phyloP scores from a whole-genome alignment of 2,329 filamentous ascomycete genomes.

The Kalaharituber pfeilii region DNA sequence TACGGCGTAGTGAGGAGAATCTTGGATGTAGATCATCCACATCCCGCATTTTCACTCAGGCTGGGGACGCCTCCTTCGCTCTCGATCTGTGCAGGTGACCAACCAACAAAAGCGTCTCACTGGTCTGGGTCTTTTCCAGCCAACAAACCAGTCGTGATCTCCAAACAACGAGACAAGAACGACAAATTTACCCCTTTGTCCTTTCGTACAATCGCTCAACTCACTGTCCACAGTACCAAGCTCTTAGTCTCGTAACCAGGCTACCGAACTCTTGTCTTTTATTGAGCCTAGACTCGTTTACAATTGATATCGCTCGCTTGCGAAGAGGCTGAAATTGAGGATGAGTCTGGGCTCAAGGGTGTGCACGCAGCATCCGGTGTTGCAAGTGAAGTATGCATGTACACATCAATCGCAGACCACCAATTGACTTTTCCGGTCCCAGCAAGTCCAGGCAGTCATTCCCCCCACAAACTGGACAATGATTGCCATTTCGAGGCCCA shows the following conservation, averaged over 20 bases:
- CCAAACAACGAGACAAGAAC: no score
- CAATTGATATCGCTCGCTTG: neutral
- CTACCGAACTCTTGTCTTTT: neutral
- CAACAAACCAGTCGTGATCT: no score
- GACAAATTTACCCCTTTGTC: no score
- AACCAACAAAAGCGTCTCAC: neutral
- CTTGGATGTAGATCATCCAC: neutral
- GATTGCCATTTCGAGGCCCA: neutral
- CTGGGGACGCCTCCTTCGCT: neutral
- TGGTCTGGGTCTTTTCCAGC: neutral
- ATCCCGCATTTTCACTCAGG: neutral
- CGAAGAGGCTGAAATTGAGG: no score
- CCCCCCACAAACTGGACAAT: neutral
- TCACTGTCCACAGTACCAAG: neutral
- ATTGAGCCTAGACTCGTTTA: neutral
- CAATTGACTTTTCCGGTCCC: neutral
- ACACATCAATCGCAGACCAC: neutral
- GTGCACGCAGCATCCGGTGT: neutral
- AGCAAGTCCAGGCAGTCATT: neutral
- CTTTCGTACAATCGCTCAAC: no score
- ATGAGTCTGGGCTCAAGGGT: no score
- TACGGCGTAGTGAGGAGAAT: neutral
- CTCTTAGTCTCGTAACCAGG: neutral
- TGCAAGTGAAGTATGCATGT: neutral
- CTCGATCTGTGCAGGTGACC: neutral